Conservation (phyloP, 2,329 filamentous ascomycete species). For the Tolypocladium paradoxum region DNA sequence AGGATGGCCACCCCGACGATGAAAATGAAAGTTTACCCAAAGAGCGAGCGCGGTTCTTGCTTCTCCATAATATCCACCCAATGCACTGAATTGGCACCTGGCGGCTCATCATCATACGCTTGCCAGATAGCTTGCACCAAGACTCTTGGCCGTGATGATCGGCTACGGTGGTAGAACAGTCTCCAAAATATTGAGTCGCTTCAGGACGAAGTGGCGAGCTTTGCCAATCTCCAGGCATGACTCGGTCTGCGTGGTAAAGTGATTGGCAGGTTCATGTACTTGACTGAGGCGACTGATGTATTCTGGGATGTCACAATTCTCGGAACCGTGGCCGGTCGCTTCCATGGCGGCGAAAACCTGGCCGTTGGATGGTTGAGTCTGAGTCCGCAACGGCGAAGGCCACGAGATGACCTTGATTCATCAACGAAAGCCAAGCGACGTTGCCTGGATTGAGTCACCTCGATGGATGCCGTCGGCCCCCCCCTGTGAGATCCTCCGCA, state of each 20-base stretch:
- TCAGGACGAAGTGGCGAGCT: not conserved
- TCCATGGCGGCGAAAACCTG: not conserved
- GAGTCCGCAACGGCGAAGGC: no score
- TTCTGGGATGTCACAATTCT: no score
- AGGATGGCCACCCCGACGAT: no score
- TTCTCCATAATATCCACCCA: not conserved
- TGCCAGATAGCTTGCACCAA: not conserved
- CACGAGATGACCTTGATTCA: no score
- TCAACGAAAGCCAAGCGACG: no score
- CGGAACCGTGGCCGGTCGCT: not conserved
- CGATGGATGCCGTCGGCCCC: no score
- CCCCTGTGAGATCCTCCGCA: no score
- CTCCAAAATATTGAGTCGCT: not conserved
- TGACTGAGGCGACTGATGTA: no score
- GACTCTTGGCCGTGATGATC: not conserved
- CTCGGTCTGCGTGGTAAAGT: no score
- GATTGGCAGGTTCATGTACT: no score
- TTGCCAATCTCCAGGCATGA: not conserved
- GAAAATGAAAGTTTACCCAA: not conserved
- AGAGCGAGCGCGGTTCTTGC: not conserved
- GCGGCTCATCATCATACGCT: not conserved
- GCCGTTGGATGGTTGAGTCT: not conserved
- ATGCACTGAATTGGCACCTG: not conserved
- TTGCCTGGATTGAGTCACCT: no score
- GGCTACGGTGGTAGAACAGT: not conserved